phyloP scores from a whole-genome alignment of 768 basidiomycete species.

The Cantharellus anzutake region DNA sequence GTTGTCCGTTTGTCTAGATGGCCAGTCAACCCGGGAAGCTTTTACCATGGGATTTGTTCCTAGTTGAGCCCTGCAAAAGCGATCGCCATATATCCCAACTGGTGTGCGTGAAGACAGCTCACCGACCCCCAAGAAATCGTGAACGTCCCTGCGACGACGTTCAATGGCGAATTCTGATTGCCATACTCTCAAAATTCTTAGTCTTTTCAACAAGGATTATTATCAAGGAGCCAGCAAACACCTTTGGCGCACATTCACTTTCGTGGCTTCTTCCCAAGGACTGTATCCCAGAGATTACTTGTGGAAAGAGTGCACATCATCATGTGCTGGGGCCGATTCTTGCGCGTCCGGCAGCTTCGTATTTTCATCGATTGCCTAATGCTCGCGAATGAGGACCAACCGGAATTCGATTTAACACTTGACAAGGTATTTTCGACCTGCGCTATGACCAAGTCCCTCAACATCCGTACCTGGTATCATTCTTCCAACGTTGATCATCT shows the following conservation, averaged over 20 bases:
- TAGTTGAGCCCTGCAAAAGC: neutral
- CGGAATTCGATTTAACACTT: too few species aligned
- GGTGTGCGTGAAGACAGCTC: too few species aligned
- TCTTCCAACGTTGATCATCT: too few species aligned
- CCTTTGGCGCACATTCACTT: neutral
- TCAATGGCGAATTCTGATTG: neutral
- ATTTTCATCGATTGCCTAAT: neutral
- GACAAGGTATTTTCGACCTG: too few species aligned
- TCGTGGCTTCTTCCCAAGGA: neutral
- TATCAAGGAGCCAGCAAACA: neutral
- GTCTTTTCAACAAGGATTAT: neutral
- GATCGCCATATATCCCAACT: neutral
- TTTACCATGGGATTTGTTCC: too few species aligned
- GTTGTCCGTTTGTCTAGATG: too few species aligned
- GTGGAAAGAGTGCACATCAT: neutral
- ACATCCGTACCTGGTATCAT: too few species aligned
- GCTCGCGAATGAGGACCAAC: too few species aligned
- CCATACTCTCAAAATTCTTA: neutral
- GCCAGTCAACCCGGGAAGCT: too few species aligned
- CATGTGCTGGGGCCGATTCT: neutral
- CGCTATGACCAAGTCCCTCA: too few species aligned
- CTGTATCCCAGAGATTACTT: neutral
- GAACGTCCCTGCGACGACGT: too few species aligned
- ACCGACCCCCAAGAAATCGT: too few species aligned
- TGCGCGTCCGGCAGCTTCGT: neutral